Base-by-base conservation (phyloP, 805 yeast species). In the Sugiyamaella floridensis region DNA sequence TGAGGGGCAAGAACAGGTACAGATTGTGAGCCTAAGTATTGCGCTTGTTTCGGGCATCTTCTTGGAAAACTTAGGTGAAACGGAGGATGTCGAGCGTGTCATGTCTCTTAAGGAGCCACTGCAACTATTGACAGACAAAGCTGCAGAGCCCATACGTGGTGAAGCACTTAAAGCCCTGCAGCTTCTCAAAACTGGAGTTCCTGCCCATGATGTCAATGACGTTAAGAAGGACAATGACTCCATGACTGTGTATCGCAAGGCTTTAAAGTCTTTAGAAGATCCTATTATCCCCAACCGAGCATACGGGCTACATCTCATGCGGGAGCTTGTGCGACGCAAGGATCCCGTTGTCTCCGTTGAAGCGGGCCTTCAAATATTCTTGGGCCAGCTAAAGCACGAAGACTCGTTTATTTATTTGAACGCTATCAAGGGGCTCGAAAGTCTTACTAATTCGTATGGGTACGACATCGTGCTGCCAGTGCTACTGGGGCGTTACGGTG, bases 321-420 rank as follows among this genome's bases (percentile, higher is more conserved):
- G 88, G 28, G 74, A 76, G 52, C 71, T 89, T 43, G 73, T 80
- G 5, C 74, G 70, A 43, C 68, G 66, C 29, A 72, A 72, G 37
- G 79, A 86, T n/a, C 64, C 71, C 0, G 80, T 79, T 0, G 64
- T 87, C 9, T 32, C 49, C 8, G 47, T 78, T 9, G 79, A 76
- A 2, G 76, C 78, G 50, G 92, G 79, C 0, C 67, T 87, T 28
- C 74, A 78, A 15, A 67, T 88, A 12, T 87, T 86, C 63, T 61
- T 86, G 15, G 69, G 74, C 1, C 87, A 85, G 58, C 67, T 93
- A 43, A 76, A 77, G 46, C 95, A 89, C 59, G 75, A 80, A 0
- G 99, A 92, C 54, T 96, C 99, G 0, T 92, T 82, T 65, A 80
- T 93, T 14, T 93, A 88, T 64, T 66, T 93, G 51, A 92, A 88